Conservation (phyloP, 306 rosid species). For the Vigna trinervia region DNA sequence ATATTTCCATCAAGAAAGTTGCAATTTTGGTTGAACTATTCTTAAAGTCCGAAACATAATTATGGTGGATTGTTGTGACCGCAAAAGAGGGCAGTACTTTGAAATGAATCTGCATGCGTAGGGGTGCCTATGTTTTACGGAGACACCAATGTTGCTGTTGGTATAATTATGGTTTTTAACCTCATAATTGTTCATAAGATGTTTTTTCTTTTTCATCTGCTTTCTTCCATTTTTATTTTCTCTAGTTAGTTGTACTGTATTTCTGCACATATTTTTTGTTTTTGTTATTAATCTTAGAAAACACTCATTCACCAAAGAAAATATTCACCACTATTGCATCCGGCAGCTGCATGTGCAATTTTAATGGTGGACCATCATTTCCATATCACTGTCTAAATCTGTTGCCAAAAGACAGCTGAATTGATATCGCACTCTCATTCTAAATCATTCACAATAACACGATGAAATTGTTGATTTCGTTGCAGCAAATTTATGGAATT, state of each 20-base stretch:
- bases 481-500: conserved; percentile 31
- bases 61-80: conserved; percentile 32
- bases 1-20: not conserved
- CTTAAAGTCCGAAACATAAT: conserved; percentile 1
- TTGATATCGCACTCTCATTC: conserved; percentile 13
- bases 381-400: conserved; percentile 49
- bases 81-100: conserved; percentile 28
- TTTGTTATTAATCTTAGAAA: not conserved
- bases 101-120: conserved; percentile 33
- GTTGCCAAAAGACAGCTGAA: conserved; percentile 26
- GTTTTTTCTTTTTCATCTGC: not conserved
- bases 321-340: conserved; percentile 10
- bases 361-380: conserved; percentile 54
- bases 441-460: conserved; percentile 24
- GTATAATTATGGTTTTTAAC: conserved; percentile 15
- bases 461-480: not conserved
- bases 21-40: not conserved
- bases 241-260: not conserved
- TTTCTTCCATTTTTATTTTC: not conserved
- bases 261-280: not conserved
- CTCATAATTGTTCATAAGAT: conserved; percentile 8
- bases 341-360: conserved; percentile 55
- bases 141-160: not conserved
- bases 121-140: not conserved
- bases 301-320: not conserved